phyloP scores from a whole-genome alignment of 805 yeast genomes.

The Metschnikowia noctiluminum region DNA sequence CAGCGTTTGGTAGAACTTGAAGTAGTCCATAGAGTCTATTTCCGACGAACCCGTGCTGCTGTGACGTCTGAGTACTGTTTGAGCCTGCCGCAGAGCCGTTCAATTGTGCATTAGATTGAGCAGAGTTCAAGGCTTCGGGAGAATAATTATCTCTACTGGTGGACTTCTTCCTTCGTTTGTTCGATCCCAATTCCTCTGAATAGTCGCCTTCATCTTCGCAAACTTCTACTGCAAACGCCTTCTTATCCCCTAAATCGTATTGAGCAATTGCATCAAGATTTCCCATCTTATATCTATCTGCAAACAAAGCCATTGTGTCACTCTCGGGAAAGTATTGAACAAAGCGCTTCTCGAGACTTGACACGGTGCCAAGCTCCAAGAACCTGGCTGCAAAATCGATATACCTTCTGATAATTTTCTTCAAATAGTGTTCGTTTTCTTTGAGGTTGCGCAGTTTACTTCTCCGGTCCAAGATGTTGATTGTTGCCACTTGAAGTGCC shows the following conservation, averaged over 20 bases:
- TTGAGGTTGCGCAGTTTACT: conserved; percentile 16
- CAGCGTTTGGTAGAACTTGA: conserved; percentile 58
- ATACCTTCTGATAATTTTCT: conserved; percentile 42
- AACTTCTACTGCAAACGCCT: conserved; percentile 6
- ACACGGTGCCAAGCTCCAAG: conserved; percentile 67
- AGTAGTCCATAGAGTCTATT: conserved; percentile 42
- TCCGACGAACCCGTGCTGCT: conserved; percentile 30
- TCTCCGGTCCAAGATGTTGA: conserved; percentile 15
- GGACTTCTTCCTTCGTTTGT: conserved; percentile 18
- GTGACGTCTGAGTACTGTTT: conserved; percentile 4
- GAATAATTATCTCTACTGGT: conserved; percentile 10
- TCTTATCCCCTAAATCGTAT: conserved; percentile 31
- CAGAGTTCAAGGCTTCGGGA: conserved; percentile 8
- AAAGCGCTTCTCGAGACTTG: conserved; percentile 64
- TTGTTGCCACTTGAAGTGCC: conserved; percentile 14
- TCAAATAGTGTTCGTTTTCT: conserved; percentile 25
- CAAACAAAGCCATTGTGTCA: conserved; percentile 36
- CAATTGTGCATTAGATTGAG: not conserved
- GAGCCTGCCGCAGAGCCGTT: conserved; percentile 4
- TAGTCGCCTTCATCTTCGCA: conserved; percentile 14
- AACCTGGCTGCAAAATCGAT: conserved; percentile 65
- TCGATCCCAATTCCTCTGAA: conserved; percentile 8
- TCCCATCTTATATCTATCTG: conserved; percentile 38
- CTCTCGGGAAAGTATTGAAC: conserved; percentile 63
- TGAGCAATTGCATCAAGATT: conserved; percentile 34